phyloP scores from a whole-genome alignment of 257 asterid species.

The Knoxia roxburghii region DNA sequence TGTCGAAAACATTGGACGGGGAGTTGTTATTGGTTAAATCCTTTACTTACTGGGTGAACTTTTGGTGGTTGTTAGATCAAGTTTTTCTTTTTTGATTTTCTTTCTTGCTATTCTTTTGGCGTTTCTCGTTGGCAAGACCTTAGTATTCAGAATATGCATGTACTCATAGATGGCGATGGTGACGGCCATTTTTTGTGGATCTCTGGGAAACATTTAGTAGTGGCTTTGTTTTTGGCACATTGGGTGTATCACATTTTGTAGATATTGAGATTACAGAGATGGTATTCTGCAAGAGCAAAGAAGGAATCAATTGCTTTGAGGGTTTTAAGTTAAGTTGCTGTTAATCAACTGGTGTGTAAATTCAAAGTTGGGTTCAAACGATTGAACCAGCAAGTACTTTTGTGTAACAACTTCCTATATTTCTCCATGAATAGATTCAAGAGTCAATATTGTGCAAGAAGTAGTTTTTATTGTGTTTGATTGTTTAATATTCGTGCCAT shows the following conservation, averaged over 20 bases:
- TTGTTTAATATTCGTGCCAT: too few species aligned
- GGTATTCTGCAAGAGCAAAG: background rate
- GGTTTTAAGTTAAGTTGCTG: background rate
- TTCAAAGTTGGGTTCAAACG: background rate
- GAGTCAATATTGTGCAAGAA: too few species aligned
- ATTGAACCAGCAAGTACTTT: background rate
- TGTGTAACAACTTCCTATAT: background rate
- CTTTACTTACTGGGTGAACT: constrained; percentile 14
- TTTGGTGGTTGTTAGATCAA: constrained; percentile 5
- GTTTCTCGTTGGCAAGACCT: background rate
- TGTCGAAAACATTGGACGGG: background rate
- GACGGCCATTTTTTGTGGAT: background rate
- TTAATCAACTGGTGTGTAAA: background rate
- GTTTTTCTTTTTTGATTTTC: background rate
- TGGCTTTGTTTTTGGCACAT: background rate
- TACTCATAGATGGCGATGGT: background rate
- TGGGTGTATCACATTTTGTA: background rate
- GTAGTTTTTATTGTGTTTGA: too few species aligned
- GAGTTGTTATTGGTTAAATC: constrained; percentile 16
- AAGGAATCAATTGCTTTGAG: background rate
- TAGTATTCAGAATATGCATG: constrained; percentile 1
- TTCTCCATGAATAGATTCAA: background rate
- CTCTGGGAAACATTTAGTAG: background rate
- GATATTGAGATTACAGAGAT: background rate
- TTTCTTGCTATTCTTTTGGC: constrained; percentile 5